Base-by-base conservation (phyloP, 768 basidiomycete genomes). In the Amanita rubescens region DNA sequence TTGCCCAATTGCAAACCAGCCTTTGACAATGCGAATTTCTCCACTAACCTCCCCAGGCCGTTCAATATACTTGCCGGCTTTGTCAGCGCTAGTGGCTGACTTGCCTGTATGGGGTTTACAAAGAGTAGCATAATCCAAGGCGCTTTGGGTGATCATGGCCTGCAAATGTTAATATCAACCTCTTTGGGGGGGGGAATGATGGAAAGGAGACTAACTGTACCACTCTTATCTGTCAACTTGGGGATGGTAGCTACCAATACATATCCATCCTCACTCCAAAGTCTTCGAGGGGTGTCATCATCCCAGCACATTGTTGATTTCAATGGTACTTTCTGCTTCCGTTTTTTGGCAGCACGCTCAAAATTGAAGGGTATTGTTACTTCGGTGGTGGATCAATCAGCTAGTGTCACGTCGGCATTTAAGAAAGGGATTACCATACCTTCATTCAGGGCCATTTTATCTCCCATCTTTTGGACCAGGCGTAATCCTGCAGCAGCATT, bases 351-450 rank as follows among this genome's bases (percentile, higher is more conserved):
- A 45, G 44, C 24, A 5, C 20, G 27, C 44, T 9, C n/a, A 20
- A 45, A 45, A 45, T 45, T 45, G 44, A 45, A 45, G 9, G 44
- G 44, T 41, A 41, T 41, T 5, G n/a, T 41, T 41, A 41, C 39
- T 41, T 41, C 4, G 39, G 39, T 14, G 19, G 39, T n/a, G 39
- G n/a, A 17, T 17, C 19, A 41, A 41, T 41, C 39, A 41, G n/a
- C 39, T 41, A 30, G 44, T 5, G 5, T 45, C 11, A 11, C 15
- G 14, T 45, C 22, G 19, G 2, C 4, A 3, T 10, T 41, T 41
- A 3, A 43, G 39, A 41, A 15, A 41, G 14, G 39, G 39, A 22
- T 44, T 25, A 15, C 22, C 44, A 12, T 45, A 45, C 44, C 44
- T 45, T 45, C 44, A 27, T 45, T 45, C 44, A 45, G 8, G 27